A percentile compares a stretch with the other conserved stretches of the same genome.
phyloP scores from a whole-genome alignment of 768 basidiomycete species.

The Naganishia kalamii region DNA sequence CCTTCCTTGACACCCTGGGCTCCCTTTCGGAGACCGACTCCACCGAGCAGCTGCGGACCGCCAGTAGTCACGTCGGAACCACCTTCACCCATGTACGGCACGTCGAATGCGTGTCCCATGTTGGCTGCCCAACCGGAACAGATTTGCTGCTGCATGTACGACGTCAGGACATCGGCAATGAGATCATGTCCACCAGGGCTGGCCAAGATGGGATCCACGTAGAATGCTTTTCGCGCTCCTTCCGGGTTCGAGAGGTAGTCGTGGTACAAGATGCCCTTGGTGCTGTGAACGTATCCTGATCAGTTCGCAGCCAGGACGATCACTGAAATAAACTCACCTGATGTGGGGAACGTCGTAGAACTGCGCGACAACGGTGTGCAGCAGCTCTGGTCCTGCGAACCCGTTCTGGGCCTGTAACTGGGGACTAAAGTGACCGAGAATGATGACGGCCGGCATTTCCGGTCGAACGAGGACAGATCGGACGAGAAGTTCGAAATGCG shows the following conservation, averaged over 20 bases:
- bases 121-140: constrained; percentile 75
- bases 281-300: constrained; percentile 48
- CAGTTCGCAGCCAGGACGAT: neutral
- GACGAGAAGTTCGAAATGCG: constrained; percentile 84
- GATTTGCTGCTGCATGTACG: constrained; percentile 83
- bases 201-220: constrained; percentile 74
- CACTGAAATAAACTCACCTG: constrained; percentile 49
- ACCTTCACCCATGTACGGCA: constrained; percentile 50
- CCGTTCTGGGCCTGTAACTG: constrained; percentile 73
- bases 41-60: constrained; percentile 69
- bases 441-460: constrained; percentile 82
- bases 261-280: constrained; percentile 74
- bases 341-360: constrained; percentile 97
- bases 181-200: constrained; percentile 73
- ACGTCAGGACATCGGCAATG: constrained; percentile 80
- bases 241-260: constrained; percentile 69
- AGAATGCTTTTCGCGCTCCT: constrained; percentile 62
- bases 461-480: constrained; percentile 84
- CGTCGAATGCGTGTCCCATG: constrained; percentile 61
- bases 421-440: constrained; percentile 92
- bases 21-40: constrained; percentile 77
- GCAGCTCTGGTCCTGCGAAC: constrained; percentile 81
- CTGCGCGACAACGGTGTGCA: constrained; percentile 83
- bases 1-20: constrained; percentile 42
- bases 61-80: constrained; percentile 45